Conservation (phyloP, 179 eudicot genomes). For the Beta macrorhiza region DNA sequence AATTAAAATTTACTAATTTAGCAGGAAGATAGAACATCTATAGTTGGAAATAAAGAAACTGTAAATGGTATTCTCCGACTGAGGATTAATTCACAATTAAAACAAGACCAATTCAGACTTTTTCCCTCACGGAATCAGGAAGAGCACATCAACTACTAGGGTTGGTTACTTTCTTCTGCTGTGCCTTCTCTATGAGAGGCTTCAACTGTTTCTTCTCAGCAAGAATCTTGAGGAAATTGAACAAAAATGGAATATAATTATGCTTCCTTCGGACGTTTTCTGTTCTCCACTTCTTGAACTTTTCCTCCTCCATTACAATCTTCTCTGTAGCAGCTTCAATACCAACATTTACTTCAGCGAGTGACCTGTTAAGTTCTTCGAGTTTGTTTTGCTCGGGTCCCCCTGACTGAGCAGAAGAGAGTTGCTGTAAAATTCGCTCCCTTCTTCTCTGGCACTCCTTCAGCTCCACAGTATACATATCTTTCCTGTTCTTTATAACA, state of each 20-base stretch:
- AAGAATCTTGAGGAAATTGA: conserved; percentile 89
- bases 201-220: conserved; percentile 98
- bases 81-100: conserved; percentile 10
- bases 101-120: background rate
- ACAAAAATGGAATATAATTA: conserved; percentile 89
- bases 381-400: conserved; percentile 45
- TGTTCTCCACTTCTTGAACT: conserved; percentile 92
- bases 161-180: conserved; percentile 69
- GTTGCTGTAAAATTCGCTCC: conserved; percentile 75
- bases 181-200: conserved; percentile 88
- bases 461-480: conserved; percentile 82
- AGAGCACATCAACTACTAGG: conserved; percentile 25
- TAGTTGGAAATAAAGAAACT: background rate
- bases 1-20: conserved; percentile 5
- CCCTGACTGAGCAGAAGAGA: conserved; percentile 60
- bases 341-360: conserved; percentile 74
- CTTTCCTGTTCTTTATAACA: conserved; percentile 85
- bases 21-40: background rate
- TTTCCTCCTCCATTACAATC: conserved; percentile 93
- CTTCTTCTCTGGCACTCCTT: conserved; percentile 84
- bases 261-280: conserved; percentile 90
- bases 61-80: conserved; percentile 1
- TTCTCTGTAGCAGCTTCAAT: conserved; percentile 88
- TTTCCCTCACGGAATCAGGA: background rate
- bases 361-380: conserved; percentile 57